phyloP scores from a whole-genome alignment of 139 green algal genomes.

The Edaphochlamys debaryana region DNA sequence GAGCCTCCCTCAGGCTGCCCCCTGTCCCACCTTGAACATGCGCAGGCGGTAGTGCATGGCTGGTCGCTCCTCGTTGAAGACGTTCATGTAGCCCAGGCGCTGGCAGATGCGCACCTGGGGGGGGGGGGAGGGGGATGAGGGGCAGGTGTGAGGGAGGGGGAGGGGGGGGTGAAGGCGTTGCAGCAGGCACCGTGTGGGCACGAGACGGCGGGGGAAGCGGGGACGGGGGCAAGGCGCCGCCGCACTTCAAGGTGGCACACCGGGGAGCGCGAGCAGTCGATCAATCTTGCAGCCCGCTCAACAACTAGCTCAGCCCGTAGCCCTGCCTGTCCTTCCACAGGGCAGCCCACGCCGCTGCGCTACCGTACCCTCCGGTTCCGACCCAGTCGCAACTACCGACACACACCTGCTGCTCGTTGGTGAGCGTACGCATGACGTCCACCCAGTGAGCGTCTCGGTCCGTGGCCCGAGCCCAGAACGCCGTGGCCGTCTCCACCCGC shows the following conservation, averaged over 20 bases:
- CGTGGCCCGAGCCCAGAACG: conserved; percentile 56
- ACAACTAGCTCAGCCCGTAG: too few species aligned
- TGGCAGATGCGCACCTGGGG: conserved; percentile 54
- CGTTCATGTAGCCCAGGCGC: conserved; percentile 61
- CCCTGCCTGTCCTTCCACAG: too few species aligned
- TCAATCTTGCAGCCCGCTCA: too few species aligned
- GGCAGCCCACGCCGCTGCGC: too few species aligned
- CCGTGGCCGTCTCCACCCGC: conserved; percentile 59
- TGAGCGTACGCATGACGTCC: conserved; percentile 60
- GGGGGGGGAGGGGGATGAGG: not conserved
- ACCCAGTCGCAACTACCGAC: too few species aligned
- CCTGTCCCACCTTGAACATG: conserved; percentile 53
- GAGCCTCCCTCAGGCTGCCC: too few species aligned
- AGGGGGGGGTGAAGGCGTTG: not conserved
- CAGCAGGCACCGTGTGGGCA: not conserved
- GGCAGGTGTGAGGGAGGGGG: too few species aligned
- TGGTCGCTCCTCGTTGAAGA: conserved; percentile 58
- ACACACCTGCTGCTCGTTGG: conserved; percentile 55
- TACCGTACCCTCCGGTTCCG: too few species aligned
- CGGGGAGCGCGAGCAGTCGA: too few species aligned
- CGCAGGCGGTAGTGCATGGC: conserved; percentile 67
- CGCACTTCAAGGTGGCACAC: too few species aligned
- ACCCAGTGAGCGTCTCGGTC: conserved; percentile 46
- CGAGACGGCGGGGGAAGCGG: not conserved
- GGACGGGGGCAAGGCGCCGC: not conserved